A percentile compares a stretch with the other conserved stretches of the same genome.
phyloP scores from a whole-genome alignment of 2,329 filamentous ascomycete species.

The Alternaria arbusti region DNA sequence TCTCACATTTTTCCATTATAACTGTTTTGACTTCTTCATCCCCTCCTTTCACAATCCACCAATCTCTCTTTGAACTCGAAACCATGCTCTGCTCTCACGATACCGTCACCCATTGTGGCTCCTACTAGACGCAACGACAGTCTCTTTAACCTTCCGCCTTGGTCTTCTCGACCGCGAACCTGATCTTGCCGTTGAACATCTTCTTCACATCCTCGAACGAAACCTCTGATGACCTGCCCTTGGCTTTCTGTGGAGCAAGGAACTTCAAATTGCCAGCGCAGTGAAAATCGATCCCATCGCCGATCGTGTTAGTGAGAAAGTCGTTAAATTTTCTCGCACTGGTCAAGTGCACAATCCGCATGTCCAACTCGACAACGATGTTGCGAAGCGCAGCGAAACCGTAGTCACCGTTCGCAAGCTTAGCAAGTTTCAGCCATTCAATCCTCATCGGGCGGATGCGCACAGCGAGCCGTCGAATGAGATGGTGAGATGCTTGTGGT shows the following conservation, averaged over 20 bases:
- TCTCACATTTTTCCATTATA: neutral
- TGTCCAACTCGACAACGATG: neutral
- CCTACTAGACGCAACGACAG: neutral
- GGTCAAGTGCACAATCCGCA: neutral
- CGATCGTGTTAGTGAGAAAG: neutral
- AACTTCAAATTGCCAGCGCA: neutral
- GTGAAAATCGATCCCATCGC: neutral
- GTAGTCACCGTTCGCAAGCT: neutral
- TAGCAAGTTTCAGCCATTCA: neutral
- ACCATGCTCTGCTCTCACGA: neutral
- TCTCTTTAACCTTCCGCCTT: neutral
- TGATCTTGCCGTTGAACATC: neutral
- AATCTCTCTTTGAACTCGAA: neutral
- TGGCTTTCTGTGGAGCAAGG: neutral
- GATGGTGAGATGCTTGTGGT: neutral
- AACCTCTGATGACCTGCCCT: neutral
- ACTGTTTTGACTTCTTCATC: neutral
- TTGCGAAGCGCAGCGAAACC: neutral
- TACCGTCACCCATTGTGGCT: neutral
- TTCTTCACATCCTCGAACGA: neutral
- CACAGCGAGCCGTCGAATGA: neutral
- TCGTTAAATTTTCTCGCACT: neutral
- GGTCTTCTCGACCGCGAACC: neutral
- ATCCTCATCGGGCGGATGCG: fast-evolving
- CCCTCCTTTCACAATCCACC: neutral